Evolutionary conservation across 2,329 filamentous ascomycete genomes (phyloP), one percentile per base, ranked within the genome.

Genomic region (Alternaria novae-zelandiae): DNA sequence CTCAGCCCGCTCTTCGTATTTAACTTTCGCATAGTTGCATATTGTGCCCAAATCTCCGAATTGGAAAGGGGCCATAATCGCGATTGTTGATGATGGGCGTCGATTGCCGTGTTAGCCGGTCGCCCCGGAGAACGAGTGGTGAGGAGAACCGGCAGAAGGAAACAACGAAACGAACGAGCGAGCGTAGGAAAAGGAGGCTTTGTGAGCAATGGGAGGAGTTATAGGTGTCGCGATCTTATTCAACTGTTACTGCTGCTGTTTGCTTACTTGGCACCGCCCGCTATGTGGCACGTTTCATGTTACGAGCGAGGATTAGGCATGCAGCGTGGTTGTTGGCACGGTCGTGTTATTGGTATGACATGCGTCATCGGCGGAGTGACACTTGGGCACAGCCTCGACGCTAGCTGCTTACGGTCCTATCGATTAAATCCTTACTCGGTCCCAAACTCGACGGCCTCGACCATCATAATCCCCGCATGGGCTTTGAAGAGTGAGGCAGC

Each of bases 1-100:
- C 32, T 61, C 61, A 2, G 56, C 49, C 50, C 62, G 57, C 57
- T 65, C 68, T 26, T 69, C 63, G 28, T 61, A 67, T 51, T 63
- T 63, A 25, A 43, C 54, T 46, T 63, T 64, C 5, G 64, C 63
- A 58, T 59, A 65, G 17, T 59, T 58, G 41, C 63, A 68, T 23
- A 70, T 59, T 6, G 61, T 54, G 30, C 63, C 63, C 9, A 66
- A 43, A 25, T 61, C 64, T 17, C 61, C 45, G 9, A 63, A 54
- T 28, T 63, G 59, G 21, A 55, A 61, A 56, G 28, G 49, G 21
- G 63, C 61, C 67, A 70, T 70, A 25, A 30, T 41, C 6, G 21
- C 21, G 30, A 23, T 45, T 7, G 12, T 25, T 23, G 23, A 6
- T n/a, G 17, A 13, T 23, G 53, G 28, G 36, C 47, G 26, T 41